phyloP scores from a whole-genome alignment of 257 asterid species.

The Rauvolfia tetraphylla region DNA sequence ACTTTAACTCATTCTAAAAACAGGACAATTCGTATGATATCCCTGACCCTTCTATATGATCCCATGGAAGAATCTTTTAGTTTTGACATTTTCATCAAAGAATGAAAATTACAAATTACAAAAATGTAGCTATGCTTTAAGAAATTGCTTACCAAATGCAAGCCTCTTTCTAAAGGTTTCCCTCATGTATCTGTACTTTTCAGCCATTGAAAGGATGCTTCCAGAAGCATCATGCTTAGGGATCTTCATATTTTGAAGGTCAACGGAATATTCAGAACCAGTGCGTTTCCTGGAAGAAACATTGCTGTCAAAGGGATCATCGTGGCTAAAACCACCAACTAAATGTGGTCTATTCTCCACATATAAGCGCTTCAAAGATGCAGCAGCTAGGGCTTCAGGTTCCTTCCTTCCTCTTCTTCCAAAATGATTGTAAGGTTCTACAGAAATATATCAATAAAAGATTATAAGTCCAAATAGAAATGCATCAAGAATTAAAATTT shows the following conservation, averaged over 20 bases:
- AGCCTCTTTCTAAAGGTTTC: conserved; percentile 71
- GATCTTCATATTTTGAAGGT: conserved; percentile 54
- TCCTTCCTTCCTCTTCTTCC: conserved; percentile 71
- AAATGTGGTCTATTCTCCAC: conserved; percentile 86
- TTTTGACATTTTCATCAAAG: not conserved
- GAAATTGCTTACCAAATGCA: conserved; percentile 60
- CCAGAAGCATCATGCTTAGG: conserved; percentile 55
- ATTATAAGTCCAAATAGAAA: conserved; percentile 28
- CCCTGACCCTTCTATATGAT: not conserved
- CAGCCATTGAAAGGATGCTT: conserved; percentile 73
- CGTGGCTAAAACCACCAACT: conserved; percentile 84
- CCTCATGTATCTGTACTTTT: conserved; percentile 82
- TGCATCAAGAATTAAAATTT: not conserved
- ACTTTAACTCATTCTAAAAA: not conserved
- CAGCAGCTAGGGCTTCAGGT: conserved; percentile 73
- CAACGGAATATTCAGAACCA: conserved; percentile 45
- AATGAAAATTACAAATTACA: not conserved
- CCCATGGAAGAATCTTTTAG: not conserved
- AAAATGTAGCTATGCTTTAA: not conserved
- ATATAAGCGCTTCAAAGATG: conserved; percentile 71
- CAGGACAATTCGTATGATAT: not conserved
- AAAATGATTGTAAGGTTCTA: conserved; percentile 65
- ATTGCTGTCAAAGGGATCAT: conserved; percentile 45
- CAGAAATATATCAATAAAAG: conserved; percentile 24
- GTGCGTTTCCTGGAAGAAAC: conserved; percentile 37